phyloP scores from a whole-genome alignment of 805 yeast species.

The Pichia manshurica region DNA sequence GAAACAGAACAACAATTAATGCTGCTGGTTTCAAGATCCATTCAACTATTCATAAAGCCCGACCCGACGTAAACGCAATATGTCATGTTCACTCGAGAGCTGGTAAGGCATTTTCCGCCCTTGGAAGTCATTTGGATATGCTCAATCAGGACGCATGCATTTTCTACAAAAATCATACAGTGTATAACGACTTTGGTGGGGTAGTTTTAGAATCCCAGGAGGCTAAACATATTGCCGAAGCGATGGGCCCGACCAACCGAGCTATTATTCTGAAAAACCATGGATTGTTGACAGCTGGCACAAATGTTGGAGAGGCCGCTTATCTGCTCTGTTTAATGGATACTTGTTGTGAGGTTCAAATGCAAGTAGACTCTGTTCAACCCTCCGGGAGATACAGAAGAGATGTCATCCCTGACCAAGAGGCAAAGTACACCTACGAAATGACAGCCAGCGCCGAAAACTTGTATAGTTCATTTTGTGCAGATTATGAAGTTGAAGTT shows the following conservation, averaged over 20 bases:
- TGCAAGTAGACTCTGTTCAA: conserved; percentile 6
- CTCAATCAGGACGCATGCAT: conserved; percentile 71
- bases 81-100: conserved; percentile 63
- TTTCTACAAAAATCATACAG: conserved; percentile 60
- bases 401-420: conserved; percentile 2
- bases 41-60: conserved; percentile 57
- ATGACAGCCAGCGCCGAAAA: conserved; percentile 4
- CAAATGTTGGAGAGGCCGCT: conserved; percentile 62
- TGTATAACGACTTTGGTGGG: conserved; percentile 69
- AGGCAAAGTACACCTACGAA: conserved; percentile 6
- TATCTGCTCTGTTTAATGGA: conserved; percentile 3
- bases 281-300: conserved; percentile 66
- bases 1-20: conserved; percentile 42
- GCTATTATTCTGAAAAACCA: conserved; percentile 60
- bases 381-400: conserved; percentile 1
- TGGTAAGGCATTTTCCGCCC: conserved; percentile 61
- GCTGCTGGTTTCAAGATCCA: conserved; percentile 70
- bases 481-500: conserved; percentile 8
- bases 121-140: conserved; percentile 69
- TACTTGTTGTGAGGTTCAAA: conserved; percentile 3
- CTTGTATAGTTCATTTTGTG: conserved; percentile 5
- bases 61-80: conserved; percentile 68
- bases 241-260: conserved; percentile 53
- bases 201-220: conserved; percentile 65
- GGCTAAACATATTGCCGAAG: conserved; percentile 54